These are phyloP conservation scores for Coemansia interrupta DNA, from an alignment of 192 early-diverging fungal genomes.

Conservation along the genomic window DNA sequence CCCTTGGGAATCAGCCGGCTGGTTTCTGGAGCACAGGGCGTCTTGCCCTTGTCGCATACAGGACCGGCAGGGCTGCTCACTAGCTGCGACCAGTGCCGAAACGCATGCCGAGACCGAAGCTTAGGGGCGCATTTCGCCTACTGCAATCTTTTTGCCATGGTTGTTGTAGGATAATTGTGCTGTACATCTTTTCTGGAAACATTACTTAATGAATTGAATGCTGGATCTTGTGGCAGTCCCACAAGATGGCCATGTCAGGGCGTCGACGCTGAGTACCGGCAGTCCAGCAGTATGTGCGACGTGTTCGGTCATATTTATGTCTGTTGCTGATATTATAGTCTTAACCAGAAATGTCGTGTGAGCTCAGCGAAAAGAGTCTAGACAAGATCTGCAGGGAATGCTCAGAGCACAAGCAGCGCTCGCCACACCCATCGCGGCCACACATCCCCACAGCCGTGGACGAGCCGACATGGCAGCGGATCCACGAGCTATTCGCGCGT, in stretches of 20 bases:
- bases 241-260: too few species aligned
- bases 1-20: background rate
- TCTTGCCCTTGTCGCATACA: constrained; percentile 28
- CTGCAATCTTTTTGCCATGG: background rate
- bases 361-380: too few species aligned
- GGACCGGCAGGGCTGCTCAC: constrained; percentile 1
- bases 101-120: constrained; percentile 29
- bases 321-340: too few species aligned
- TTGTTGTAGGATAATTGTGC: too few species aligned
- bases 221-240: too few species aligned
- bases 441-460: constrained; percentile 13
- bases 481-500: constrained; percentile 17
- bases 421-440: constrained; percentile 43
- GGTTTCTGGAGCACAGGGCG: constrained; percentile 29
- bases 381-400: constrained; percentile 5
- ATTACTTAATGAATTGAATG: too few species aligned
- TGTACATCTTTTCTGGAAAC: too few species aligned
- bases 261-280: too few species aligned
- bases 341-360: too few species aligned
- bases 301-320: too few species aligned
- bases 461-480: background rate
- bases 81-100: constrained; percentile 41
- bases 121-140: constrained; percentile 19
- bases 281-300: too few species aligned
- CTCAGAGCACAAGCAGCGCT: constrained; percentile 10